Evolutionary conservation across 2,329 filamentous ascomycete genomes (phyloP), one percentile per base, ranked within the genome.

Genomic region (Didymella keratinophila): DNA sequence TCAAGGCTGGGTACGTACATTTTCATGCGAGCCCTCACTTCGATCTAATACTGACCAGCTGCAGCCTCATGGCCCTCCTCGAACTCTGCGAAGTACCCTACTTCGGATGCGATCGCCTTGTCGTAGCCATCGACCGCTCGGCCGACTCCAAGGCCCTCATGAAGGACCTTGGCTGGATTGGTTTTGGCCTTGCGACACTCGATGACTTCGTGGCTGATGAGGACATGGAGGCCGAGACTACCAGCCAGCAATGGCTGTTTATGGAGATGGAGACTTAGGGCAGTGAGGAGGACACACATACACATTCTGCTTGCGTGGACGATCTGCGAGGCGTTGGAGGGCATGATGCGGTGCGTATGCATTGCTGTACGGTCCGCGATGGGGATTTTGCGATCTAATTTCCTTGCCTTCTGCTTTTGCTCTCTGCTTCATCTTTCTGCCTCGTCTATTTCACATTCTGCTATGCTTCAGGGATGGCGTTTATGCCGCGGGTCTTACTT

Each of bases 121-220:
- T 96, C 63, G 87, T 93, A 69, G 93, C 91, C 78, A 84, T 96
- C 62, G 92, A 94, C 76, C 90, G 92, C 63, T 60, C 82, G 44
- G 86, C 89, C 62, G 83, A 86, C 37, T 78, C 83, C 25, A 80
- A 84, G 58, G 82, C 87, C 58, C 82, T 94, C 67, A 87, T 90
- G 71, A 92, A 90, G 76, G 93, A 92, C 71, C 85, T 97, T 50
- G 91, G 93, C 75, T 97, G 93, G 93, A 93, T 96, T 64, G 93
- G 93, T 54, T 97, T 97, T 73, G 90, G 91, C 73, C 84, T 94
- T 66, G 88, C 87, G 48, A 94, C 91, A 23, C 83, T 97, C 42
- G 89, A 93, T 67, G 85, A 87, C 67, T 97, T 92, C 89, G 84
- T 86, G 16, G 80, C 76, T 46, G 79, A 78, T 45, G 86, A 90